A percentile compares a stretch with the other conserved stretches of the same genome.
These are phyloP conservation scores for Aspergillus ochraceus DNA, from an alignment of 2,329 filamentous ascomycete species.

Conservation along the genomic window DNA sequence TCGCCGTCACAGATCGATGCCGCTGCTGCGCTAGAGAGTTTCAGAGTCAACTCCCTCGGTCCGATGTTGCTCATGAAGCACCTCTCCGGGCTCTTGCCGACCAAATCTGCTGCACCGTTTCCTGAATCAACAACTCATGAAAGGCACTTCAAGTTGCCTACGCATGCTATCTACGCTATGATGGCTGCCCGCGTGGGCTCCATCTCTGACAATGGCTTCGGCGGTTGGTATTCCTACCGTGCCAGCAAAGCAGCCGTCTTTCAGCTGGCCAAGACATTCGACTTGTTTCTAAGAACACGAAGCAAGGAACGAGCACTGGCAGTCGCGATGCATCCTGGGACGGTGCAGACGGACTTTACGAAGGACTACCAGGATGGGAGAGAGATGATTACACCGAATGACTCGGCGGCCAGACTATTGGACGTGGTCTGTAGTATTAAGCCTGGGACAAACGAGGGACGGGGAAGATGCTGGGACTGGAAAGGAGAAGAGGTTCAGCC, in stretches of 20 bases:
- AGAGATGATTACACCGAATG: slow-evolving; percentile 67
- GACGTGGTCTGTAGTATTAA: slow-evolving; percentile 55
- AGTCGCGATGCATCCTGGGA: slow-evolving; percentile 75
- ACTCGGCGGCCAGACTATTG: slow-evolving; percentile 64
- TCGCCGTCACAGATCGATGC: slow-evolving; percentile 65
- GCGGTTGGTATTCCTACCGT: slow-evolving; percentile 82
- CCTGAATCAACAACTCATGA: neutral
- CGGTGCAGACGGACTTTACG: slow-evolving; percentile 73
- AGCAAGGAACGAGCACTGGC: slow-evolving; percentile 65
- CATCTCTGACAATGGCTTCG: slow-evolving; percentile 68
- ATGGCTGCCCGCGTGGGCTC: slow-evolving; percentile 79
- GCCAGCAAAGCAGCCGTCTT: slow-evolving; percentile 74
- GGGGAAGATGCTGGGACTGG: slow-evolving; percentile 71
- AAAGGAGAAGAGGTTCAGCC: slow-evolving; percentile 63
- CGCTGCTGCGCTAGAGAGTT: slow-evolving; percentile 63
- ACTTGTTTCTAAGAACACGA: slow-evolving; percentile 61
- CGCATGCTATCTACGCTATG: slow-evolving; percentile 65
- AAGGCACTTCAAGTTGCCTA: slow-evolving; percentile 43
- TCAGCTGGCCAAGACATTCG: slow-evolving; percentile 69
- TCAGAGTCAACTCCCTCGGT: slow-evolving; percentile 71
- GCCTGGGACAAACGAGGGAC: slow-evolving; percentile 41
- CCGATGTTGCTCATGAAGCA: slow-evolving; percentile 76
- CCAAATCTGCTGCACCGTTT: slow-evolving; percentile 49
- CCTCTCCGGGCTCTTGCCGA: slow-evolving; percentile 68
- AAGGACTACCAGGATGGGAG: slow-evolving; percentile 70